These are phyloP conservation scores for Trichosporon sp. DNA, from an alignment of 1,284 basidiomycete species.

Conservation along the genomic window DNA sequence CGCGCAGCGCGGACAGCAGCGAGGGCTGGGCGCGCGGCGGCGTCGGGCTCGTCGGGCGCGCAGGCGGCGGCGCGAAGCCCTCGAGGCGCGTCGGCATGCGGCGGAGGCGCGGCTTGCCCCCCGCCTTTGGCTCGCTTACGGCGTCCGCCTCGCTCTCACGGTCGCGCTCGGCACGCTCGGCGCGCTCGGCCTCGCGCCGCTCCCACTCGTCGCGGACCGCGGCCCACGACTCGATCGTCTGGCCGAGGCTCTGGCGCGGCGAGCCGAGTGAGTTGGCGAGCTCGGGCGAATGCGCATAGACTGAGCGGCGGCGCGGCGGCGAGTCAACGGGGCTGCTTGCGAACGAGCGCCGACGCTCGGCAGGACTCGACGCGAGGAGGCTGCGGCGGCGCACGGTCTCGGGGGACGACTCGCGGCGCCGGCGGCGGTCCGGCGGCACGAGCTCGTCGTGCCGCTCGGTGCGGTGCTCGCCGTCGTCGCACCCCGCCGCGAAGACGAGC, in stretches of 20 bases:
- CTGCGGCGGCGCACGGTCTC: conserved; percentile 10
- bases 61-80: background rate
- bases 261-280: background rate
- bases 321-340: background rate
- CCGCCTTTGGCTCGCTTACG: background rate
- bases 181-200: background rate
- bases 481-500: background rate
- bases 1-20: background rate
- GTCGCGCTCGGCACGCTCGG: background rate
- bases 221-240: conserved; percentile 1
- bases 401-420: conserved; percentile 25
- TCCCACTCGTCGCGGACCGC: background rate
- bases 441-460: conserved; percentile 25
- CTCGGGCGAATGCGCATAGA: background rate
- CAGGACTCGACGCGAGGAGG: background rate
- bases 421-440: conserved; percentile 28
- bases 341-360: conserved; percentile 3
- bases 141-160: background rate
- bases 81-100: background rate
- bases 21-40: background rate
- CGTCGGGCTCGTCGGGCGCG: background rate
- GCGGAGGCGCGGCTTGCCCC: background rate
- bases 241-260: background rate
- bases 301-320: background rate
- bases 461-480: background rate